Evolutionary conservation across 2,329 filamentous ascomycete genomes (phyloP).

Genomic region (Hymenoscyphus fraxineus): DNA sequence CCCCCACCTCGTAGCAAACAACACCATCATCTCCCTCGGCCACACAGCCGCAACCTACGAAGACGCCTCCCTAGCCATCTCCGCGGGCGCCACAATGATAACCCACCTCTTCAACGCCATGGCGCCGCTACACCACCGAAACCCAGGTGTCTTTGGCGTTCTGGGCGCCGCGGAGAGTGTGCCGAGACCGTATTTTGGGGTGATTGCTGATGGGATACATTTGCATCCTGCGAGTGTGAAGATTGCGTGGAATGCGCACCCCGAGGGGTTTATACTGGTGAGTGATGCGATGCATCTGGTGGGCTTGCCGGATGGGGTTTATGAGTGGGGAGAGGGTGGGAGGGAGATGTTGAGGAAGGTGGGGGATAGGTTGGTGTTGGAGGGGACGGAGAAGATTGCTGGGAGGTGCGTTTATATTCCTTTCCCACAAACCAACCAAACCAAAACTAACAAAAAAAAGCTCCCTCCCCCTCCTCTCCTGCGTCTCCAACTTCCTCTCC

Average conservation of each 20-base stretch:
- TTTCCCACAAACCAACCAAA: no score
- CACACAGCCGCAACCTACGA: conserved; percentile 88
- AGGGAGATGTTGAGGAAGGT: conserved; percentile 59
- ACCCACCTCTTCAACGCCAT: conserved; percentile 95
- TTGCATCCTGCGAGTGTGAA: conserved; percentile 84
- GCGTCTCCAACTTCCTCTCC: no score
- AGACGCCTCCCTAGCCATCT: conserved; percentile 67
- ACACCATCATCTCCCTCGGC: conserved; percentile 76
- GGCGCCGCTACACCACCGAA: conserved; percentile 83
- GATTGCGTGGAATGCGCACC: conserved; percentile 84
- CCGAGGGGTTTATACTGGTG: conserved; percentile 79
- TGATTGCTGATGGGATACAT: conserved; percentile 89
- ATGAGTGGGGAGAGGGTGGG: conserved; percentile 76
- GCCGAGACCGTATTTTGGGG: conserved; percentile 72
- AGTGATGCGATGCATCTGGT: conserved; percentile 90
- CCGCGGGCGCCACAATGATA: conserved; percentile 79
- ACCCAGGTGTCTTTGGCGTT: conserved; percentile 85
- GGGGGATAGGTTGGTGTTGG: conserved; percentile 68
- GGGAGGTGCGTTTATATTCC: conserved; percentile 57
- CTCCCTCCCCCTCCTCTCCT: no score
- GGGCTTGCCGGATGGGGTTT: conserved; percentile 77
- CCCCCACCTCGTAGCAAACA: conserved; percentile 57
- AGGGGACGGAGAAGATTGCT: conserved; percentile 75
- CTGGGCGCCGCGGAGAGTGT: conserved; percentile 60
- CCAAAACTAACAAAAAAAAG: conserved; percentile 36